Evolutionary conservation across 495 filamentous ascomycete genomes (phyloP).

Genomic region (Rostrohypoxylon terebratum): DNA sequence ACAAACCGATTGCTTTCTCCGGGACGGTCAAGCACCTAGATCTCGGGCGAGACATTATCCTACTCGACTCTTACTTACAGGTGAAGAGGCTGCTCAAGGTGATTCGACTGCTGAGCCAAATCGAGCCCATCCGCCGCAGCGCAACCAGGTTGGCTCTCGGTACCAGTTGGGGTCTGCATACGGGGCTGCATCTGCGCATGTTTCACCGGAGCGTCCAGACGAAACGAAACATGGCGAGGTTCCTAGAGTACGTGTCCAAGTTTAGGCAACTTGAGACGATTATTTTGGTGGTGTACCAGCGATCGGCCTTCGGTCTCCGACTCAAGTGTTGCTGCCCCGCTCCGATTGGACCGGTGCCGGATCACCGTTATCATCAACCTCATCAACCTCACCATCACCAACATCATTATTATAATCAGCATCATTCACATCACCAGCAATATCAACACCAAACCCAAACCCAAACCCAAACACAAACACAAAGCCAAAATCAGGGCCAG

Average conservation of each 20-base stretch:
- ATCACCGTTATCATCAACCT: slow-evolving; percentile 5
- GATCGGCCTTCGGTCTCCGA: slow-evolving; percentile 60
- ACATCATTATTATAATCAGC: background rate
- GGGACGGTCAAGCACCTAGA: slow-evolving; percentile 61
- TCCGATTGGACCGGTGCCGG: slow-evolving; percentile 7
- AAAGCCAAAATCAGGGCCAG: slow-evolving; percentile 3
- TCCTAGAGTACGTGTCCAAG: slow-evolving; percentile 57
- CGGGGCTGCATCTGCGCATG: slow-evolving; percentile 59
- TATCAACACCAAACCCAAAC: slow-evolving; percentile 26
- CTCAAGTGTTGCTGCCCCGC: slow-evolving; percentile 41
- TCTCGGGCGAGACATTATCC: slow-evolving; percentile 59
- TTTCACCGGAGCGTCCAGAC: slow-evolving; percentile 58
- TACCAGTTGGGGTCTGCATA: slow-evolving; percentile 61
- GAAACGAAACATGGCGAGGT: slow-evolving; percentile 61
- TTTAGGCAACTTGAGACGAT: slow-evolving; percentile 57
- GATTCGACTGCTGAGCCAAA: slow-evolving; percentile 62
- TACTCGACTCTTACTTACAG: slow-evolving; percentile 63
- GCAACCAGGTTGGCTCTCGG: slow-evolving; percentile 59
- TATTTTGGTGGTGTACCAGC: slow-evolving; percentile 61
- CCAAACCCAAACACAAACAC: slow-evolving; percentile 22
- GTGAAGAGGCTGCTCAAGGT: slow-evolving; percentile 61
- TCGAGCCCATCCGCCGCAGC: slow-evolving; percentile 58
- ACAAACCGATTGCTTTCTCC: slow-evolving; percentile 60
- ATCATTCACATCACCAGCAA: slow-evolving; percentile 9
- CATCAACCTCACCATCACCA: background rate